Evolutionary conservation across 1,139 yeast species (phyloP), one percentile per base, ranked within the genome.

Genomic region (Eremothecium cymbalariae): DNA sequence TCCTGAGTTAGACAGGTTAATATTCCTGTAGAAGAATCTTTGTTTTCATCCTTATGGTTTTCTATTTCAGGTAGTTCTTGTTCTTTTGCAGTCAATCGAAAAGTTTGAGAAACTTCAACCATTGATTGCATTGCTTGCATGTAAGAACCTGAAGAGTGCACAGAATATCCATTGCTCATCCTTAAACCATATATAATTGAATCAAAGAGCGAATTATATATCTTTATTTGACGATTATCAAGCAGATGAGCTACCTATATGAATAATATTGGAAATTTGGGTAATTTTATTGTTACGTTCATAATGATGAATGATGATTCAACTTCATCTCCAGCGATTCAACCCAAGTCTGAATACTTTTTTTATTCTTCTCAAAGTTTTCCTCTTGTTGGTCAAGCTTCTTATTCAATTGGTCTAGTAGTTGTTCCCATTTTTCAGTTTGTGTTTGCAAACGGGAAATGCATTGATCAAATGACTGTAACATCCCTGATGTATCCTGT

Each of bases 51-150:
- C 8, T 55, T 40, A 8, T 50, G 46, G 11, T 50, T 50, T 25
- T 57, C 65, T 12, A 53, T 44, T 23, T 42, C 50, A 3, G 62
- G 62, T 9, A 46, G 30, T 3, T 39, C 38, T 12, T 45, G 27
- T 14, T 41, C 41, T 6, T 35, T 13, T 8, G 42, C 47, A 3
- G 44, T 54, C 1, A 63, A 37, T 0, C 60, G 55, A 17, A 74
- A 41, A 2, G 49, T 43, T 6, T 55, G 53, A 33, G 76, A 51
- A 1, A 67, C 57, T 8, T 68, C 73, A 22, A 71, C 60, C 76
- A 81, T 70, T 2, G 75, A 70, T 52, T 67, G 71, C 85, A 81
- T 79, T 23, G 90, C 88, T 52, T 72, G 73, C 82, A 80, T 75
- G 59, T 74, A 81, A 22, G 90, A 79, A 55, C 74, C 71, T 4